Evolutionary conservation across 2,329 filamentous ascomycete species (phyloP), one percentile per base, ranked within the genome.

Genomic region (Dactylellina parvicollis): DNA sequence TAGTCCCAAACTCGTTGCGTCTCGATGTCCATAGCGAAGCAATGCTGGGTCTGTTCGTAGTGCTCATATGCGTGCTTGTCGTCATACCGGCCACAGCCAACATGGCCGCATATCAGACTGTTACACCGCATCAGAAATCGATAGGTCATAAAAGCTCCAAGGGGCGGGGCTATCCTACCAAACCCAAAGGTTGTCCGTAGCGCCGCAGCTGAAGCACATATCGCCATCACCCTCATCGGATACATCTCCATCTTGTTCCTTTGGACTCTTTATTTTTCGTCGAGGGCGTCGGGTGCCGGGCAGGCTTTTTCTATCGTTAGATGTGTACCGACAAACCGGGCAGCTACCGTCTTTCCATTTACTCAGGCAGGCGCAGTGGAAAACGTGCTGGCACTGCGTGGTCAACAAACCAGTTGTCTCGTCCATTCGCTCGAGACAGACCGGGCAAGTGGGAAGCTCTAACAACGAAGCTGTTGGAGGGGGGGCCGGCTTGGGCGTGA

Each of bases 1-100:
- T 99, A 99, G 81, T 99, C 95, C 95, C 95, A 99, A 0, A 99
- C 93, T 77, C 96, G 90, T 80, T 99, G 94, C 0, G 92, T 96
- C 74, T 90, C 88, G 36, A 98, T 87, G 80, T 99, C 95, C 80
- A 99, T 90, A 24, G 92, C 90, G 79, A 96, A 99, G 75, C 90
- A 91, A 80, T 99, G 95, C 2, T 69, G 65, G 2, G 77, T 78
- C 40, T 72, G 59, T 61, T 78, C 76, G 44, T 77, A 78, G 69
- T 78, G 77, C 50, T 77, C 75, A 26, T 76, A 77, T 3, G 77
- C 77, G 49, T 78, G 77, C 8, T 92, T 95, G 26, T 90, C 88
- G 80, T 97, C 96, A 80, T 99, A 99, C 28, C 95, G 88, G 0
- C 95, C 95, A 79, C 95, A 99, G 0, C 95, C 95, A 24, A 96